Percentiles rank a stretch among this genome's conserved stretches.
Conservation (phyloP, 495 filamentous ascomycete species). For the Bacidia rubella region DNA sequence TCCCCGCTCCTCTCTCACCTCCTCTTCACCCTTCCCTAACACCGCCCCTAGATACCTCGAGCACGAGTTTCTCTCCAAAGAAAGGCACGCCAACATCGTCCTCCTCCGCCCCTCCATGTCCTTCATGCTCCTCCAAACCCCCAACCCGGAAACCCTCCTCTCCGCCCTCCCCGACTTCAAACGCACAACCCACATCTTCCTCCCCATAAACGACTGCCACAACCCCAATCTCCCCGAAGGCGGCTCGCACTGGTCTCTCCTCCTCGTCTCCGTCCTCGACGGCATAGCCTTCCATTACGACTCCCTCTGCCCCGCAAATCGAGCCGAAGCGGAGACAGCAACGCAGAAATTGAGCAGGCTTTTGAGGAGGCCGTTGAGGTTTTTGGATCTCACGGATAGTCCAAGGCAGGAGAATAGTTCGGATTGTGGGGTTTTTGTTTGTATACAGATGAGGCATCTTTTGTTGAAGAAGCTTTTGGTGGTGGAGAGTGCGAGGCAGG, state of each 20-base stretch:
- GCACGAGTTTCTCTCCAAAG: conserved; percentile 64
- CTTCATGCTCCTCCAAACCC: conserved; percentile 78
- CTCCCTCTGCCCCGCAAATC: conserved; percentile 65
- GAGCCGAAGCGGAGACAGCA: conserved; percentile 52
- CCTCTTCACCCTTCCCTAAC: background rate
- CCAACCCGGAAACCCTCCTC: conserved; percentile 58
- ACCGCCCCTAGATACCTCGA: conserved; percentile 59
- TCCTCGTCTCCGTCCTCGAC: conserved; percentile 80
- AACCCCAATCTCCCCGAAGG: conserved; percentile 68
- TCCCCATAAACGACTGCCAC: conserved; percentile 84
- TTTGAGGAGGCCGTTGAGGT: conserved; percentile 50
- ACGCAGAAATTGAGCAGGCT: conserved; percentile 47
- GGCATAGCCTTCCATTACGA: conserved; percentile 95
- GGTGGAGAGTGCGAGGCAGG: conserved; percentile 61
- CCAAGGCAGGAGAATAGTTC: conserved; percentile 86
- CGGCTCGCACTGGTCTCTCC: conserved; percentile 88
- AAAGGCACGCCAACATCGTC: conserved; percentile 69
- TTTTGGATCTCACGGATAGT: conserved; percentile 64
- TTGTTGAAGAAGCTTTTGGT: conserved; percentile 69
- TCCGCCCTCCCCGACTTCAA: conserved; percentile 67
- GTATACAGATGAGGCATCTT: conserved; percentile 80
- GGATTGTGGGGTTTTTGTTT: conserved; percentile 95
- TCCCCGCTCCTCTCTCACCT: background rate
- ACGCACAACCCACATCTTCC: conserved; percentile 83
- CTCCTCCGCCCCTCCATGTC: conserved; percentile 89